Evolutionary conservation across 2,329 filamentous ascomycete species (phyloP), one percentile per base, ranked within the genome.

Genomic region (Pseudogymnoascus sp.): DNA sequence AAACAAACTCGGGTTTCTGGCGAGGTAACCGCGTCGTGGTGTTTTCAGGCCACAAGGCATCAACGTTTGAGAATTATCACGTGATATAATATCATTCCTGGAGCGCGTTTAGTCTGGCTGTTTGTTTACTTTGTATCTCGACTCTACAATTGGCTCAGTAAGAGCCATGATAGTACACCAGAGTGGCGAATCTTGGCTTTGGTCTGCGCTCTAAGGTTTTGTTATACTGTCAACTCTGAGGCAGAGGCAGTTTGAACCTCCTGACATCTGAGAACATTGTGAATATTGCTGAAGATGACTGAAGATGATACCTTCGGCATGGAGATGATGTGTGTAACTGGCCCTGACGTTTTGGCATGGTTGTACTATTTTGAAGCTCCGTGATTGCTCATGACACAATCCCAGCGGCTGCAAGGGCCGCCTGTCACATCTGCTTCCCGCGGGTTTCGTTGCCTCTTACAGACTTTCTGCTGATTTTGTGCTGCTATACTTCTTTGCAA

Each of bases 361-460:
- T 54, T 33, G 28, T 54, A 54, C 47, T 54, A 54, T 54, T 54
- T 33, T 54, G 47, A 54, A 28, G 47, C 28, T 54, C 47, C 47
- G n/a, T 54, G 47, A 54, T 54, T 54, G 47, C 47, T 54, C 47
- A 33, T 35, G 28, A 35, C 16, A 33, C 28, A 54, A 54, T 54
- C 28, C 28, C n/a, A 54, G 28, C 28, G 28, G 47, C 28, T 20
- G 18, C 16, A 33, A 33, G n/a, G 33, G 47, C 47, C 47, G 47
- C 47, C n/a, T 54, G 43, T 35, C 16, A 35, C 47, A 35, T 33
- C 33, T 28, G 28, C 47, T 54, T 54, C 47, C 47, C 47, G 47
- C n/a, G 16, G 11, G n/a, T 54, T 54, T 33, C 28, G 47, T 54
- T 6, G 18, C 47, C 28, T 25, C 28, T 54, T 33, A 54, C n/a